phyloP scores from a whole-genome alignment of 31 red algal genomes.

The Odonthalia washingtoniensis region DNA sequence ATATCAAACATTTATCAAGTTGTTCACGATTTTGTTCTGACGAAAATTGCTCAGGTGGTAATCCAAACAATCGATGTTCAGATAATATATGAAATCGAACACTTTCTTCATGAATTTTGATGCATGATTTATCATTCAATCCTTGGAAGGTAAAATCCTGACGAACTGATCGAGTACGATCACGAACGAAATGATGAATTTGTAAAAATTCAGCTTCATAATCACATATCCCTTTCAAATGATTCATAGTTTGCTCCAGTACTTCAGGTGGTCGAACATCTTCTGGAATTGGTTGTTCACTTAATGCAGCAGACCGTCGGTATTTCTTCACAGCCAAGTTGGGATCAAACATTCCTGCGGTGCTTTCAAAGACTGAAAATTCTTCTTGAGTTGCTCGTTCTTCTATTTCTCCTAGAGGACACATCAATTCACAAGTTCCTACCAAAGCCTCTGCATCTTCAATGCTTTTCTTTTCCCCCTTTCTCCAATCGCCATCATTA shows the following conservation, averaged over 20 bases:
- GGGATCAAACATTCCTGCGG: constrained; percentile 61
- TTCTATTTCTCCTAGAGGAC: constrained; percentile 72
- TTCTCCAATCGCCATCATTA: constrained; percentile 35
- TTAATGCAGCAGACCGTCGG: constrained; percentile 84
- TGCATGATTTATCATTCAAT: constrained; percentile 64
- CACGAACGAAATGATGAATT: constrained; percentile 89
- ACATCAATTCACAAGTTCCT: constrained; percentile 90
- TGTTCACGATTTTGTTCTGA: constrained; percentile 94
- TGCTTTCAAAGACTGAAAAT: constrained; percentile 78
- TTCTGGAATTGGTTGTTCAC: constrained; percentile 76
- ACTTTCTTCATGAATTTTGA: constrained; percentile 82
- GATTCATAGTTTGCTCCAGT: constrained; percentile 81
- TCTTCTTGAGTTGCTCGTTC: constrained; percentile 74
- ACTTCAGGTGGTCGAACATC: constrained; percentile 81
- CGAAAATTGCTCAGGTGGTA: constrained; percentile 71
- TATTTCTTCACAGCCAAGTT: constrained; percentile 93
- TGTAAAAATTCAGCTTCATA: constrained; percentile 67
- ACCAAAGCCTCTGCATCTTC: constrained; percentile 65
- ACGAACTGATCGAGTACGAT: constrained; percentile 89
- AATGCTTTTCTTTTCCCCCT: constrained; percentile 49
- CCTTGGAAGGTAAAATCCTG: constrained; percentile 97
- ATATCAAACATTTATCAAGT: constrained; percentile 95
- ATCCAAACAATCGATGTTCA: constrained; percentile 71
- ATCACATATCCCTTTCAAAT: constrained; percentile 81
- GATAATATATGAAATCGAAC: constrained; percentile 95